Evolutionary conservation across 2,329 filamentous ascomycete genomes (phyloP), one percentile per base, ranked within the genome.

Genomic region (Pyrenophora teres): DNA sequence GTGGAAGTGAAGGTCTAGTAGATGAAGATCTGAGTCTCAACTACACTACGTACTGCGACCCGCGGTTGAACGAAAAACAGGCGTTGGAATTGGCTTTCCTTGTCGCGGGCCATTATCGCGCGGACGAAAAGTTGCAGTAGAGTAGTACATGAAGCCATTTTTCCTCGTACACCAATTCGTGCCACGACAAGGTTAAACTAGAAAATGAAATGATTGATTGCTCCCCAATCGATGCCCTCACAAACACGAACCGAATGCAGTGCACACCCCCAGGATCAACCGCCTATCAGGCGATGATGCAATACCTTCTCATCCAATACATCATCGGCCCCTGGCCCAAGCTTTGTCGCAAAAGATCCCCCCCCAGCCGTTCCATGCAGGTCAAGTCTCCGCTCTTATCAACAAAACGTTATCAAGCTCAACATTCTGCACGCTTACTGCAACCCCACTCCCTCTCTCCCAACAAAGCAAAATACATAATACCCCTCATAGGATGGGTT

Each of bases 11-110:
- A 69, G 90, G 88, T 0, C 77, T 97, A 52, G 89, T 84, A 31
- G 94, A 97, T 74, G 89, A 94, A 56, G 93, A 97, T 68, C 73
- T 99, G 65, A 88, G 88, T 2, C 83, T 91, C 59, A 92, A 96
- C 67, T 99, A 99, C 76, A 96, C 92, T 4, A 96, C 89, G 32
- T 97, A 93, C 79, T 99, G 94, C 73, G 94, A 99, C 73, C 94
- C 94, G 4, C 79, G 94, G 19, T 78, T 99, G 62, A 99, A 99
- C 70, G 94, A 97, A 81, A 97, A 97, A 78, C 94, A 99, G 79
- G 92, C 94, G 0, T 81, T 99, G 12, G 94, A 99, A 78, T 76
- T 97, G 72, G 92, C 94, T 0, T 99, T 99, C 74, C 76, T 97
- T 67, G 87, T 99, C 40, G 94, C 94, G 0, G 91, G 91, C 4